A percentile compares a stretch with the other conserved stretches of the same genome.
Conservation (phyloP, 257 asterid species). For the Phtheirospermum japonicum region DNA sequence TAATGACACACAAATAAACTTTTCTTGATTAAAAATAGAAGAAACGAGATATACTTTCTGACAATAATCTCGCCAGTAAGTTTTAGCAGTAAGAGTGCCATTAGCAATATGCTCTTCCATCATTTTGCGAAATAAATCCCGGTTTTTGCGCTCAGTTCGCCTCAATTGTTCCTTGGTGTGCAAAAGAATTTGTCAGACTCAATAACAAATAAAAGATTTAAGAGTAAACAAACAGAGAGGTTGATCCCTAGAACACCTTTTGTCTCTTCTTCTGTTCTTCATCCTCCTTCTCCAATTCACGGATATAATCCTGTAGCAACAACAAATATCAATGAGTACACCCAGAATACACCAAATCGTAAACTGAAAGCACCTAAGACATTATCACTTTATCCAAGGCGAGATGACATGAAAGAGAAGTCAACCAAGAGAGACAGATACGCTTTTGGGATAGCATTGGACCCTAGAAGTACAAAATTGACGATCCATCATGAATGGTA, state of each 20-base stretch:
- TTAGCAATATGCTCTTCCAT: conserved; percentile 83
- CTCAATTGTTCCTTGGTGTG: conserved; percentile 68
- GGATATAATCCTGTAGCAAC: conserved; percentile 76
- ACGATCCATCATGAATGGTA: conserved; percentile 16
- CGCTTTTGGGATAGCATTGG: conserved; percentile 10
- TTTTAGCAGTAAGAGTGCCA: conserved; percentile 84
- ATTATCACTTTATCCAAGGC: conserved; percentile 15
- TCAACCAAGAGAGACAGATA: background rate
- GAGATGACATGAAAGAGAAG: conserved; percentile 22
- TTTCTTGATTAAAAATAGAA: conserved; percentile 3
- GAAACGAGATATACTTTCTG: conserved; percentile 47
- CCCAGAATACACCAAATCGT: background rate
- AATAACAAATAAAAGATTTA: conserved; percentile 10
- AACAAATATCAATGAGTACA: conserved; percentile 21
- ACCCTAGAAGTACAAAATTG: conserved; percentile 7
- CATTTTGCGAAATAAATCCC: conserved; percentile 87
- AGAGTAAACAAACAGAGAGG: conserved; percentile 15
- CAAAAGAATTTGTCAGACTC: conserved; percentile 26
- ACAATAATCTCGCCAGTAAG: conserved; percentile 89
- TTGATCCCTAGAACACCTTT: conserved; percentile 46
- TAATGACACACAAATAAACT: too few species aligned
- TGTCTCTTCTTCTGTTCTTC: conserved; percentile 86
- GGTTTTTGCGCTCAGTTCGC: conserved; percentile 87
- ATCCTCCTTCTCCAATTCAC: conserved; percentile 93
- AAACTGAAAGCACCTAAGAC: conserved; percentile 5